Evolutionary conservation across 2,329 filamentous ascomycete genomes (phyloP), one percentile per base, ranked within the genome.

Genomic region (Akanthomyces lecanii): DNA sequence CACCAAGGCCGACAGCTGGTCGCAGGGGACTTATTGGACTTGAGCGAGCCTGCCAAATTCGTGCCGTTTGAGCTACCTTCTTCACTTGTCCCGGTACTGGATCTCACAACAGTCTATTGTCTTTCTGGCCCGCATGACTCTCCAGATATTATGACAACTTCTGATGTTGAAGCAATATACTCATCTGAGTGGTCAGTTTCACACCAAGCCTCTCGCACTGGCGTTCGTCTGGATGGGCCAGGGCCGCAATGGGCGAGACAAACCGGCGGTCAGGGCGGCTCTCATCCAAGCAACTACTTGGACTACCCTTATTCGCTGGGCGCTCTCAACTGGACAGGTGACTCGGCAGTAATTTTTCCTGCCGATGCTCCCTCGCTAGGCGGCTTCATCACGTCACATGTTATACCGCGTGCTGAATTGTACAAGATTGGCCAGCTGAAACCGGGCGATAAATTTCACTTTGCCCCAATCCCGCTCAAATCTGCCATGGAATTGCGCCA

Each of bases 341-440:
- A 87, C 63, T 82, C 84, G 42, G 80, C 83, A 2, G 82, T 82
- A n/a, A 81, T 88, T 21, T 85, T 88, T 55, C 79, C 83, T 0
- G 76, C 82, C 5, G 85, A 88, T 68, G 79, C 79, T 57, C 85
- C 85, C 0, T 84, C 86, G 66, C 80, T 87, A 63, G 85, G 85
- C 7, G 85, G 85, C 0, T 86, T 88, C 64, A 77, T 85, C 0
- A 83, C 79, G 38, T 80, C 77, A 14, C 79, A 81, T 2, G 87
- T 84, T 0, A 76, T 86, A 14, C 77, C 85, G 36, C 80, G 79
- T 63, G 84, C 79, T 1, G 84, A 87, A 57, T 78, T 81, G 68
- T 87, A 84, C 84, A 85, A 86, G 67, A 68, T 88, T 12, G 85
- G 85, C 0, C 85, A 88, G 69, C 72, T 88, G 33, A 84, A 83